These are phyloP conservation scores for Ampelocalamus luodianensis DNA, from an alignment of 176 grass and related monocot species.

Conservation along the genomic window DNA sequence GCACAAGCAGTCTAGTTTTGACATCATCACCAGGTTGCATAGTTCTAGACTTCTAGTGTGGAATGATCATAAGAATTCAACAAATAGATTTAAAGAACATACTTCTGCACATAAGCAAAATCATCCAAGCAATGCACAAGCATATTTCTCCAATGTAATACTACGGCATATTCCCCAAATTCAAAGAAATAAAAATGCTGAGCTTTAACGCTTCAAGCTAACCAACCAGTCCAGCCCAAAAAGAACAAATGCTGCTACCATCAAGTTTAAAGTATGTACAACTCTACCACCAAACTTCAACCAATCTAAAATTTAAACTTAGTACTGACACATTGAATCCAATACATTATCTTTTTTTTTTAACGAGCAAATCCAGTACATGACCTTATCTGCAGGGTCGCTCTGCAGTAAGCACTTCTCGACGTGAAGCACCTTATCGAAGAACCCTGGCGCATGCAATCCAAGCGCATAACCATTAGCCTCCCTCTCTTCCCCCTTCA, in stretches of 20 bases:
- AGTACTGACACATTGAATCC: background rate
- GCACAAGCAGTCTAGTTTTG: background rate
- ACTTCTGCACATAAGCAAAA: background rate
- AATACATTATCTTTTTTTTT: background rate
- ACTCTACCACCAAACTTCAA: background rate
- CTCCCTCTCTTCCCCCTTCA: slow-evolving; percentile 32
- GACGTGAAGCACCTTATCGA: slow-evolving; percentile 83
- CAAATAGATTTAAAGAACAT: background rate
- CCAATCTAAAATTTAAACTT: background rate
- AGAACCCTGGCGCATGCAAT: slow-evolving; percentile 90
- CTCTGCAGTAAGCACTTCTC: slow-evolving; percentile 91
- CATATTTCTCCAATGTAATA: background rate
- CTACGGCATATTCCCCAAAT: background rate
- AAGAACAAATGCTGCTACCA: background rate
- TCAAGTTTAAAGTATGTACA: background rate
- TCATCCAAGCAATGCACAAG: background rate
- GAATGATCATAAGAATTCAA: background rate
- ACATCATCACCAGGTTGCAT: background rate
- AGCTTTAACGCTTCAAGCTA: background rate
- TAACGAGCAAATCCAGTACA: background rate
- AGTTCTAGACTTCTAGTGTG: slow-evolving; percentile 4
- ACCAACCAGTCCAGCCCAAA: background rate
- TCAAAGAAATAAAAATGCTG: background rate
- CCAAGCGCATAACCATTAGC: slow-evolving; percentile 60
- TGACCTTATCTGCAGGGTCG: slow-evolving; percentile 82